Evolutionary conservation across 441 rosid genomes (phyloP), one percentile per base, ranked within the genome.

Genomic region (Pelargonium fulgidum): DNA sequence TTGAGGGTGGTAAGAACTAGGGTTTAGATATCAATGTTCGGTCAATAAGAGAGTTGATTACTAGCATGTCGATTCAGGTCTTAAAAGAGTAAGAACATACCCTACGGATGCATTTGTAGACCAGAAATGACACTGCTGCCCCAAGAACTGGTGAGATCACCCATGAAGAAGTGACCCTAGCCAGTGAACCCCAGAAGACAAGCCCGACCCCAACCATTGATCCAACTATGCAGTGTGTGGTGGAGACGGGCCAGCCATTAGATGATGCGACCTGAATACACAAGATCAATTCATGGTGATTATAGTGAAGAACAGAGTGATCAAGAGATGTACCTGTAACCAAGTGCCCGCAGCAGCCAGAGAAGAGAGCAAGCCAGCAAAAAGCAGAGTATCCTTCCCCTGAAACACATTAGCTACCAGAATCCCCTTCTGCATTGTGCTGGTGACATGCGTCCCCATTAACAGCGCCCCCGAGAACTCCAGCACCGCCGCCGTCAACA

Each of bases 161-260:
- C 99, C 99, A 95, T 1, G 99, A 95, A 0, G 96, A 89, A 72
- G 83, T 82, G 64, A 95, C 99, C 81, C 89, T 86, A 62, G 93
- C 98, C 68, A 95, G 70, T 68, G 98, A 90, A 56, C 89, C 86
- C 99, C 99, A 95, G 81, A 90, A 95, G 4, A 82, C 93, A 14
- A 95, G 91, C 33, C 97, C 99, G 70, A 95, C 89, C 42, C 99
- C 99, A 52, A 95, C 99, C 99, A 95, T 95, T 44, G 98, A 88
- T 75, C 98, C 99, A 0, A 95, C 87, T 14, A 92, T 92, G 75
- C 97, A 95, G 76, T 95, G 98, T 2, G 99, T 95, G 50, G 99
- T 95, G 0, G 99, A 92, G 73, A 95, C 98, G 24, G 99, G 99
- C 95, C 89, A 92, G 14, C 98, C 99, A 70, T 73, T 90, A 73